Evolutionary conservation across 2,329 filamentous ascomycete genomes (phyloP).

Genomic region (Xylariaceae sp.): DNA sequence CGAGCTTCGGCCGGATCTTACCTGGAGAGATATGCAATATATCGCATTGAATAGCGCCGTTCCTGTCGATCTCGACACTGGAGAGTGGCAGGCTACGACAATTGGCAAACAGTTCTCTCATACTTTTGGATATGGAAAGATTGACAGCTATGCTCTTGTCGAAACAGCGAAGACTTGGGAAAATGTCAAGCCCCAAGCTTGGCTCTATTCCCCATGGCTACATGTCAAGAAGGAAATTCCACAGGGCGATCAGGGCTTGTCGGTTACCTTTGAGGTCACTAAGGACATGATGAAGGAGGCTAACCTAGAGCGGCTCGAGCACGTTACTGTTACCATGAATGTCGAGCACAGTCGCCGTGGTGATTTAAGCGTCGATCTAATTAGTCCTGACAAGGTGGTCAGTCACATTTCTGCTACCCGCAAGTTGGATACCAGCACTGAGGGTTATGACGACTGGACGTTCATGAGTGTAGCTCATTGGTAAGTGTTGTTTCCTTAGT

Average conservation of each 20-base stretch:
- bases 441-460: slow-evolving; percentile 90
- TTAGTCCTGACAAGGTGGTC: slow-evolving; percentile 75
- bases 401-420: slow-evolving; percentile 80
- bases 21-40: slow-evolving; percentile 94
- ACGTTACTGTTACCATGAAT: slow-evolving; percentile 98
- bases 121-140: slow-evolving; percentile 91
- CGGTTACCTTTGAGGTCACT: slow-evolving; percentile 78
- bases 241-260: slow-evolving; percentile 75
- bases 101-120: slow-evolving; percentile 89
- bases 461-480: slow-evolving; percentile 99
- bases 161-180: slow-evolving; percentile 82
- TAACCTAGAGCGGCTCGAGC: slow-evolving; percentile 84
- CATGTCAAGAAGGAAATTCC: slow-evolving; percentile 84
- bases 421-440: slow-evolving; percentile 57
- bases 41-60: slow-evolving; percentile 81
- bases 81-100: slow-evolving; percentile 76
- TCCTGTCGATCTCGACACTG: slow-evolving; percentile 66
- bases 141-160: slow-evolving; percentile 82
- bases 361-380: slow-evolving; percentile 86
- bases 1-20: slow-evolving; percentile 77
- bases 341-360: slow-evolving; percentile 81
- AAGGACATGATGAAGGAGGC: slow-evolving; percentile 72
- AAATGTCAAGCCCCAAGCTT: slow-evolving; percentile 89
- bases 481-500: slow-evolving; percentile 43
- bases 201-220: slow-evolving; percentile 91